These are phyloP conservation scores for Leptographium radiaticola DNA, from an alignment of 2,329 filamentous ascomycete species.

Conservation along the genomic window DNA sequence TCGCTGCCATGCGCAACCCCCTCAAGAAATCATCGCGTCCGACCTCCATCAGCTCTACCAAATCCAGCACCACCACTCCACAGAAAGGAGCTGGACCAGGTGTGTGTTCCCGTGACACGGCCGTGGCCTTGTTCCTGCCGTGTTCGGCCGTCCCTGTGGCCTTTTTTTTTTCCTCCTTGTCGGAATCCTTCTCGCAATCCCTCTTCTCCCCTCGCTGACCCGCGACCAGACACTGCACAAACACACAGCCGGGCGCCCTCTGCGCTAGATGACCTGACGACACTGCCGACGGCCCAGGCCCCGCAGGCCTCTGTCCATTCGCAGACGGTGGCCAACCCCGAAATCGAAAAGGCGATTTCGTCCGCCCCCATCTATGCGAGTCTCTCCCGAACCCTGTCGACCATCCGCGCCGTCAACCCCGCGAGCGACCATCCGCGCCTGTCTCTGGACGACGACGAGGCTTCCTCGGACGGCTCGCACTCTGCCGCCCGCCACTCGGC, in stretches of 20 bases:
- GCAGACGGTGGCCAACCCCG: conserved; percentile 21
- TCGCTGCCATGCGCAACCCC: conserved; percentile 9
- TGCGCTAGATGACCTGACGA: conserved; percentile 14
- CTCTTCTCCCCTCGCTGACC: not conserved
- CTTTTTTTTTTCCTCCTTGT: not conserved
- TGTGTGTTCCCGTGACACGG: not conserved
- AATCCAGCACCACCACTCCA: not conserved
- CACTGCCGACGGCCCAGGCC: conserved; percentile 22
- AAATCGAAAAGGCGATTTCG: conserved; percentile 2
- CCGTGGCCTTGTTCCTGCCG: not conserved
- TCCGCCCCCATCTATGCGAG: conserved; percentile 6
- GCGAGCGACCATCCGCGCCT: conserved; percentile 29
- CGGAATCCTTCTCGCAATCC: not conserved
- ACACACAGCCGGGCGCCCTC: conserved; percentile 5
- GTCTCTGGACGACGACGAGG: conserved; percentile 27
- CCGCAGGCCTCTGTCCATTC: conserved; percentile 25
- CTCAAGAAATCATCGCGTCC: conserved; percentile 6
- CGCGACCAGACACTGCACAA: not conserved
- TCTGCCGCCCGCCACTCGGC: conserved; percentile 26
- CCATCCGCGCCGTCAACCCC: conserved; percentile 44
- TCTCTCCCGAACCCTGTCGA: conserved; percentile 26
- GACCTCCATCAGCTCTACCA: conserved; percentile 8
- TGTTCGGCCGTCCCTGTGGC: too few species aligned
- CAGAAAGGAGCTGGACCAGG: conserved; percentile 1
- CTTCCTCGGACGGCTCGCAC: conserved; percentile 23